Percentiles rank a stretch among this genome's conserved stretches.
Conservation (phyloP, 257 asterid species). For the Penstemon davidsonii region DNA sequence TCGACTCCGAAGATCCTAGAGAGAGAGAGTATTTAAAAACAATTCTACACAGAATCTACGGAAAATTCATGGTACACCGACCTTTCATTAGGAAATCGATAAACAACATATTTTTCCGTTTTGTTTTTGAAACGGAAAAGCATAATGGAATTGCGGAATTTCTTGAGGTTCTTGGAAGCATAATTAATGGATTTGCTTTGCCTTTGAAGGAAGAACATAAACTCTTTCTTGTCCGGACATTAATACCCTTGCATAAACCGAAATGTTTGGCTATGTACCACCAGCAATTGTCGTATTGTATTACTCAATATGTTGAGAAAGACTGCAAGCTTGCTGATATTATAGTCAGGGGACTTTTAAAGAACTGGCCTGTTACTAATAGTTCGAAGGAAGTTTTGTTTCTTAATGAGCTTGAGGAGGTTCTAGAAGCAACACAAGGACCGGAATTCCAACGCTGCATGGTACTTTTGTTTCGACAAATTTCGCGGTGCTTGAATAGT, state of each 20-base stretch:
- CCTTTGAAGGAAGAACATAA: constrained; percentile 39
- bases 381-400: constrained; percentile 42
- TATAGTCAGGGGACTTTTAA: constrained; percentile 36
- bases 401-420: constrained; percentile 43
- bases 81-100: constrained; percentile 34
- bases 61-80: constrained; percentile 39
- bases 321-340: constrained; percentile 42
- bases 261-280: constrained; percentile 46
- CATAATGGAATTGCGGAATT: constrained; percentile 39
- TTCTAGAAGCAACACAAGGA: constrained; percentile 32
- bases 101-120: constrained; percentile 31
- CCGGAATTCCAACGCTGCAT: constrained; percentile 38
- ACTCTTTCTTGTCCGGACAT: constrained; percentile 33
- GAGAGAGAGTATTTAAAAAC: constrained; percentile 39
- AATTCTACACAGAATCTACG: constrained; percentile 35
- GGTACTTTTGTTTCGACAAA: constrained; percentile 38
- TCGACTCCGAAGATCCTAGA: constrained; percentile 41
- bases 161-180: constrained; percentile 37
- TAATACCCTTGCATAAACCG: constrained; percentile 44
- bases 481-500: constrained; percentile 37
- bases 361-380: constrained; percentile 43
- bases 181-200: constrained; percentile 34
- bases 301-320: constrained; percentile 41
- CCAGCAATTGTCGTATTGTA: constrained; percentile 35
- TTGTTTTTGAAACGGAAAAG: constrained; percentile 35